Conservation (phyloP, 2,329 filamentous ascomycete genomes). For the Tolypocladium guangdongense region DNA sequence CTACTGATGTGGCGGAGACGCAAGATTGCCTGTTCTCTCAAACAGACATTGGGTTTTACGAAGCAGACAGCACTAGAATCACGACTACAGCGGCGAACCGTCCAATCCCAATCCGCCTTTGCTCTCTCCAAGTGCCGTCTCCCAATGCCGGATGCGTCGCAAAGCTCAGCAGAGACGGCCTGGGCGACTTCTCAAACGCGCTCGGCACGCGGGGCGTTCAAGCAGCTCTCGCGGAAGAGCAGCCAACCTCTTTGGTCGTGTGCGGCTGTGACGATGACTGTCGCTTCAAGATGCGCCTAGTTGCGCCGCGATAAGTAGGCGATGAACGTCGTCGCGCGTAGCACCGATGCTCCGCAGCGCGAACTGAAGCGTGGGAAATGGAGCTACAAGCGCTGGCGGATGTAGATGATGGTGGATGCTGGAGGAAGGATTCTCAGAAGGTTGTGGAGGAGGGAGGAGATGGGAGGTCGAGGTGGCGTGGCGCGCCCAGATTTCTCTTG, state of each 20-base stretch:
- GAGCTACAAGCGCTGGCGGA: background rate
- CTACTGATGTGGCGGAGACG: slow-evolving; percentile 17
- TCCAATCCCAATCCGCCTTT: background rate
- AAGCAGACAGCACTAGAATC: slow-evolving; percentile 20
- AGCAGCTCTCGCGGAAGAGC: background rate
- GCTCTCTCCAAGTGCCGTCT: background rate
- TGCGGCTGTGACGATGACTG: background rate
- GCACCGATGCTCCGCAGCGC: background rate
- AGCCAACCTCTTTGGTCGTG: background rate
- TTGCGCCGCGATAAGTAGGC: background rate
- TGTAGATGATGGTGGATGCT: background rate
- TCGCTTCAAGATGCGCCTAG: background rate
- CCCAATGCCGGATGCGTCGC: background rate
- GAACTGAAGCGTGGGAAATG: background rate
- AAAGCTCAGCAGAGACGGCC: background rate
- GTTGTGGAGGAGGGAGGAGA: background rate
- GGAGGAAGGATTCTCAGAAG: background rate
- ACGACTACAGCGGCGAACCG: slow-evolving; percentile 19
- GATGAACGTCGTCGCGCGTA: background rate
- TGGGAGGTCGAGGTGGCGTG: background rate
- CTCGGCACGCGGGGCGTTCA: background rate
- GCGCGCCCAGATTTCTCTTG: background rate
- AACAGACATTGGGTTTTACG: slow-evolving; percentile 20
- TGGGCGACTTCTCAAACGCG: background rate
- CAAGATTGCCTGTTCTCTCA: slow-evolving; percentile 14